phyloP scores from a whole-genome alignment of 108 stramenopile species.

The Nitzschia sp. region DNA sequence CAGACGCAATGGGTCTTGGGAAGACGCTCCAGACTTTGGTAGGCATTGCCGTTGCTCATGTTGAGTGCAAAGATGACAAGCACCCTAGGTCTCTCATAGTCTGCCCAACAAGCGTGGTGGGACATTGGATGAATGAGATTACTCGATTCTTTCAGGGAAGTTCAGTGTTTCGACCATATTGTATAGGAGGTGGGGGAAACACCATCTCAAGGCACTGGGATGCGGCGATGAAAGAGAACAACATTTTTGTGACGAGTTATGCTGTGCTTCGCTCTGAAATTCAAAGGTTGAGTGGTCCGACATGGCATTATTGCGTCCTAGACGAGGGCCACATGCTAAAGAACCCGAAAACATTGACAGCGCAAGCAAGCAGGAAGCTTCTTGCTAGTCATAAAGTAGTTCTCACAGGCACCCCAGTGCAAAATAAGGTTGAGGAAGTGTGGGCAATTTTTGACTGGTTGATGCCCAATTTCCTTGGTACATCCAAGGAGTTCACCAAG shows the following conservation, averaged over 20 bases:
- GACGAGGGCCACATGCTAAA: conserved; percentile 95
- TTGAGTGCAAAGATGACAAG: conserved; percentile 1
- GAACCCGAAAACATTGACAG: conserved; percentile 88
- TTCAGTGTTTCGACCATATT: conserved; percentile 48
- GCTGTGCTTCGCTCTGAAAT: conserved; percentile 68
- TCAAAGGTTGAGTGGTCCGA: conserved; percentile 40
- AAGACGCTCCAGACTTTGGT: conserved; percentile 81
- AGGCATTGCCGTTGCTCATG: conserved; percentile 63
- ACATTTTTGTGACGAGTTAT: conserved; percentile 88
- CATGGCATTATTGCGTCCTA: conserved; percentile 82
- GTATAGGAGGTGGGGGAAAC: conserved; percentile 44
- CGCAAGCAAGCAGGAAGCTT: conserved; percentile 73
- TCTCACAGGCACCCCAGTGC: conserved; percentile 91
- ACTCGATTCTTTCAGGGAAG: conserved; percentile 57
- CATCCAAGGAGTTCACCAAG: conserved; percentile 65
- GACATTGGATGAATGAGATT: conserved; percentile 84
- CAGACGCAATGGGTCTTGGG: conserved; percentile 89
- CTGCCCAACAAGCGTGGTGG: conserved; percentile 81
- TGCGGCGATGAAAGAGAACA: conserved; percentile 40
- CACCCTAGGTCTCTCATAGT: conserved; percentile 57
- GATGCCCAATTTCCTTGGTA: conserved; percentile 94
- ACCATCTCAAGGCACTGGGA: conserved; percentile 30
- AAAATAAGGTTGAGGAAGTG: conserved; percentile 96
- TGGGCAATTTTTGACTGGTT: conserved; percentile 98
- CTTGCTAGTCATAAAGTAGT: conserved; percentile 75